Conservation (phyloP, 495 filamentous ascomycete species). For the Neurospora tetrasperma region DNA sequence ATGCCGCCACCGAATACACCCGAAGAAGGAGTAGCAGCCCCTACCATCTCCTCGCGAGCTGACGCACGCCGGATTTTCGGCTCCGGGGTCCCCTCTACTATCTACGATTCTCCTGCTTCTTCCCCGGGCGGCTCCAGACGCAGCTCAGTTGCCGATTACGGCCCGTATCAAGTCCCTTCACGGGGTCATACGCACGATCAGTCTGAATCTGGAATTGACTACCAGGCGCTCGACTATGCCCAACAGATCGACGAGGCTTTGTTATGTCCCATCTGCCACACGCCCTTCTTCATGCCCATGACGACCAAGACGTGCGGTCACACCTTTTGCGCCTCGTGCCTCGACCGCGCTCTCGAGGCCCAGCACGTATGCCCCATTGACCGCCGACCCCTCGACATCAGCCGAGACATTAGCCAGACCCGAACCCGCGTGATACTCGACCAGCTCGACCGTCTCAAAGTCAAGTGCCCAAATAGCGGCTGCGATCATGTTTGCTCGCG, state of each 20-base stretch:
- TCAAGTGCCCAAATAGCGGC: conserved; percentile 61
- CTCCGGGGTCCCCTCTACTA: background rate
- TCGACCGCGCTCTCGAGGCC: conserved; percentile 47
- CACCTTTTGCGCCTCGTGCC: conserved; percentile 63
- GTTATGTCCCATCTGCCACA: conserved; percentile 75
- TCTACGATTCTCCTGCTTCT: background rate
- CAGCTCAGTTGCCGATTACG: background rate
- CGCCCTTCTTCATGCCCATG: conserved; percentile 61
- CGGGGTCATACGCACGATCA: background rate
- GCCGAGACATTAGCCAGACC: conserved; percentile 13
- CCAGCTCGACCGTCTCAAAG: conserved; percentile 66
- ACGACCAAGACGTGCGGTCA: conserved; percentile 53
- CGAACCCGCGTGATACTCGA: conserved; percentile 37
- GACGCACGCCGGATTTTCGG: background rate
- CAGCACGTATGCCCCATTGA: conserved; percentile 43
- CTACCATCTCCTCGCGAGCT: background rate
- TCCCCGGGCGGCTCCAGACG: background rate
- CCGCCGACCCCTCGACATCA: conserved; percentile 30
- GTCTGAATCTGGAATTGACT: conserved; percentile 34
- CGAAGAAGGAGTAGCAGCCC: background rate
- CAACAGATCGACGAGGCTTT: conserved; percentile 62
- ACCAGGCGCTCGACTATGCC: conserved; percentile 62
- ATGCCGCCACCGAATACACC: background rate
- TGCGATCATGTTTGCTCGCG: conserved; percentile 54
- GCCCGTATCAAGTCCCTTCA: background rate